Percentiles rank a stretch among this genome's conserved stretches.
phyloP scores from a whole-genome alignment of 2,329 filamentous ascomycete species.

The Chaetoscypha palmicola region DNA sequence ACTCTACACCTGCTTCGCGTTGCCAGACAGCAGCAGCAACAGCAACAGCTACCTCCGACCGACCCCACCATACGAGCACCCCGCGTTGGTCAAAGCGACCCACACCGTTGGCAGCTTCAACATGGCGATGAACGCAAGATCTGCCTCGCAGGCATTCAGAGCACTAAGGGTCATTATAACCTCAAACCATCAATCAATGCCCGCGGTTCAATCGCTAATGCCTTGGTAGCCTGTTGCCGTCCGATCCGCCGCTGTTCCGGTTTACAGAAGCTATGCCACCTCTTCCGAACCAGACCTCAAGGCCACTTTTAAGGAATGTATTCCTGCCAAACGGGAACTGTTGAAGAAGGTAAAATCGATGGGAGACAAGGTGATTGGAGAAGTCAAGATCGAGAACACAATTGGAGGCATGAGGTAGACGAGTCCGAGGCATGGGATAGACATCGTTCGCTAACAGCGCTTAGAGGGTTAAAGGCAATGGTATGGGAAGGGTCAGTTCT shows the following conservation, averaged over 20 bases:
- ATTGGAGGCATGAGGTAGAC: conserved; percentile 83
- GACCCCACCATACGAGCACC: conserved; percentile 22
- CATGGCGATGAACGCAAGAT: conserved; percentile 60
- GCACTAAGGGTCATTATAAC: conserved; percentile 53
- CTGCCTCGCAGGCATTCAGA: conserved; percentile 55
- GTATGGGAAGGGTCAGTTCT: conserved; percentile 98
- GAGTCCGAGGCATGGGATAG: not conserved
- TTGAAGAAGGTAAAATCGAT: conserved; percentile 89
- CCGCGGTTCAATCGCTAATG: too few species aligned
- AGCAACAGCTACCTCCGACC: conserved; percentile 9
- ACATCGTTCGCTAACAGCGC: conserved; percentile 14
- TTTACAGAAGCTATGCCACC: conserved; percentile 58
- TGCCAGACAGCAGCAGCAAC: too few species aligned
- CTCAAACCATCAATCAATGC: too few species aligned
- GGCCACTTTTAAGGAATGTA: conserved; percentile 70
- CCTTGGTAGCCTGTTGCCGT: conserved; percentile 26
- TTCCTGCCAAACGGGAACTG: conserved; percentile 88
- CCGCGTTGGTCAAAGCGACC: too few species aligned
- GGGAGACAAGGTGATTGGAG: conserved; percentile 74
- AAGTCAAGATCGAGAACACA: conserved; percentile 89
- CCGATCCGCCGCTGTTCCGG: conserved; percentile 28
- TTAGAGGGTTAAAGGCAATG: conserved; percentile 85
- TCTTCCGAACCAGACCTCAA: conserved; percentile 85
- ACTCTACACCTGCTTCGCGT: too few species aligned
- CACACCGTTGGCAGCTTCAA: too few species aligned